Evolutionary conservation across 2,329 filamentous ascomycete genomes (phyloP).

Genomic region (Fusarium sp.): DNA sequence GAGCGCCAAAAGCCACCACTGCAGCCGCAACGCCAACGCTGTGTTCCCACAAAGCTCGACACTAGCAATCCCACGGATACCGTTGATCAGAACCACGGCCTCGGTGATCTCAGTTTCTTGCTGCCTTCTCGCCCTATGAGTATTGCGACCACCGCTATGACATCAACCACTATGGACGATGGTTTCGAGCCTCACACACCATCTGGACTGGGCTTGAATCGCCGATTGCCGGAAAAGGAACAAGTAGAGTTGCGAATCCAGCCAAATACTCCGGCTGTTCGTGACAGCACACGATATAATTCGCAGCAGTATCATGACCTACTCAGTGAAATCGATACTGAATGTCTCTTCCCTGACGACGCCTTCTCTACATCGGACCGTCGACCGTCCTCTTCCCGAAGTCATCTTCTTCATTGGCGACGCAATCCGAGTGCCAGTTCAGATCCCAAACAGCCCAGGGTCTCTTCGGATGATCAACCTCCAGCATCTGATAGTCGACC

Average conservation of each 20-base stretch:
- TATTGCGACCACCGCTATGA: slow-evolving; percentile 37
- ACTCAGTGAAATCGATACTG: slow-evolving; percentile 40
- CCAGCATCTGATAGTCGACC: slow-evolving; percentile 38
- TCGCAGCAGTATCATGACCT: slow-evolving; percentile 36
- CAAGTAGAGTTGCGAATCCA: slow-evolving; percentile 37
- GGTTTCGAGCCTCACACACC: slow-evolving; percentile 9
- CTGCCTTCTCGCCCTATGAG: slow-evolving; percentile 43
- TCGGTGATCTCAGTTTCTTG: slow-evolving; percentile 40
- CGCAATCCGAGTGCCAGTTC: slow-evolving; percentile 34
- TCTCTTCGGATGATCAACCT: slow-evolving; percentile 40
- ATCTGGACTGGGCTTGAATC: slow-evolving; percentile 17
- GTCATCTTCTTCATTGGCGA: slow-evolving; percentile 38
- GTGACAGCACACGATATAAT: slow-evolving; percentile 23
- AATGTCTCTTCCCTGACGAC: slow-evolving; percentile 36
- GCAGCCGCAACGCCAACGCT: slow-evolving; percentile 23
- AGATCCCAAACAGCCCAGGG: slow-evolving; percentile 39
- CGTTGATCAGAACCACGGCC: slow-evolving; percentile 24
- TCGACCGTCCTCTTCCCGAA: slow-evolving; percentile 47
- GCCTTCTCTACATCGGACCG: slow-evolving; percentile 29
- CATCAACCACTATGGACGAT: slow-evolving; percentile 19
- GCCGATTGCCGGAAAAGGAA: slow-evolving; percentile 33
- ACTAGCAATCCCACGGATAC: slow-evolving; percentile 20
- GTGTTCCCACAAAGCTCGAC: slow-evolving; percentile 29
- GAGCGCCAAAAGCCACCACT: slow-evolving; percentile 28
- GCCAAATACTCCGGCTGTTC: slow-evolving; percentile 13